These are phyloP conservation scores for Eucalyptus regnans DNA, from an alignment of 345 rosid species.

Conservation along the genomic window DNA sequence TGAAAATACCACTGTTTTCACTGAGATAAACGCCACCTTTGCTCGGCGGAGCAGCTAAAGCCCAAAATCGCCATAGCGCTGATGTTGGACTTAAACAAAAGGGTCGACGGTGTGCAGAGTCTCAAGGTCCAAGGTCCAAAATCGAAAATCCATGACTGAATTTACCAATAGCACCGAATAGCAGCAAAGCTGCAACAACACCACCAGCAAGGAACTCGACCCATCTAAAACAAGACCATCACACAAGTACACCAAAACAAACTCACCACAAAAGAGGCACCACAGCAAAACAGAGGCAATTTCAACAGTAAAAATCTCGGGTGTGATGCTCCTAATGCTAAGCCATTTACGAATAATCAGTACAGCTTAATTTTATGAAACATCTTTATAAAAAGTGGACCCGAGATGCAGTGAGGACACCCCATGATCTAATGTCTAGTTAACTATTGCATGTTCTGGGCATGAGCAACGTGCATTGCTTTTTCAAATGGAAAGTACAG, in stretches of 20 bases:
- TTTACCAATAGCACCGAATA: background rate
- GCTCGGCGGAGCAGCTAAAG: background rate
- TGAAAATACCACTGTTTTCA: no score
- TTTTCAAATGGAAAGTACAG: no score
- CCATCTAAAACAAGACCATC: background rate
- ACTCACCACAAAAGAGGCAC: background rate
- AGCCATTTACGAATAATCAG: no score
- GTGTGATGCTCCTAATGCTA: no score
- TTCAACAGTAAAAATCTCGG: background rate
- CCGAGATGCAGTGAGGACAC: background rate
- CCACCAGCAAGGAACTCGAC: background rate
- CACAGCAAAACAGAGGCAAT: background rate
- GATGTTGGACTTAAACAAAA: background rate
- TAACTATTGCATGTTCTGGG: no score
- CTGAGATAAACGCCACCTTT: no score
- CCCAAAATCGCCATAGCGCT: background rate
- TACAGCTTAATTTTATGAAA: background rate
- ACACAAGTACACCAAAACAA: background rate
- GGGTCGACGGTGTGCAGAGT: background rate
- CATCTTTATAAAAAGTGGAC: background rate
- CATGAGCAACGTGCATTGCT: no score
- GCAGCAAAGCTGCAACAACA: background rate
- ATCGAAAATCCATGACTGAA: no score
- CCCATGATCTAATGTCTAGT: background rate
- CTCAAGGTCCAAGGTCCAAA: no score